Evolutionary conservation across 192 early-diverging fungal genomes (phyloP), one percentile per base, ranked within the genome.

Genomic region (Coemansia sp.): DNA sequence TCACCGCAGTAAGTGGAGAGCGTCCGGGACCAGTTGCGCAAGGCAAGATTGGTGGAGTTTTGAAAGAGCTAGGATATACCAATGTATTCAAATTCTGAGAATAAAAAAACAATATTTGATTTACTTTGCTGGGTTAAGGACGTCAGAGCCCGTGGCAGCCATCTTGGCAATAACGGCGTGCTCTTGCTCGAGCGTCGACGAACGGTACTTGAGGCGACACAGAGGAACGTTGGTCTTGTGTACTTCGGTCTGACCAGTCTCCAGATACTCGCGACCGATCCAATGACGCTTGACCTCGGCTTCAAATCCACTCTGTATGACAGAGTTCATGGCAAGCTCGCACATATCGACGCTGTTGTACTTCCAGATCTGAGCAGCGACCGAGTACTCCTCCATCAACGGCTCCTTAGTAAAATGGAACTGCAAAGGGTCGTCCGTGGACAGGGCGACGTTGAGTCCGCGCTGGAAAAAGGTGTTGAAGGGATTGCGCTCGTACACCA

Each of bases 341-440:
- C 95, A 96, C 93, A 97, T 95, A 69, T 98, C 96, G 4, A 90
- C 86, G 19, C 87, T 79, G 15, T 92, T 92, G 22, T 94, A 80
- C 72, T 96, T 96, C 92, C 92, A 98, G 64, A 98, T 98, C 89
- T 96, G 94, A 34, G 94, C 92, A 2, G 93, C 95, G 1, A 96
- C 92, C 68, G 92, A 93, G 76, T 94, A 98, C 75, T 98, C 96
- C 75, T 98, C 96, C 79, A 96, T 98, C 76, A 98, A 67, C 1
- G 96, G 96, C 75, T 98, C 96, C 72, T 93, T 95, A 9, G 96
- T 98, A 60, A 93, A 95, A 70, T 98, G 96, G 82, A 98, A 96
- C 78, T 98, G 96, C 34, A 98, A 68, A 12, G 96, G 96, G 76
- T 98, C 96, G 70, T 98, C 96, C 1, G 94, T 95, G 17, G 92